Evolutionary conservation across 768 basidiomycete genomes (phyloP).

Genomic region (Dentipellis sp.): DNA sequence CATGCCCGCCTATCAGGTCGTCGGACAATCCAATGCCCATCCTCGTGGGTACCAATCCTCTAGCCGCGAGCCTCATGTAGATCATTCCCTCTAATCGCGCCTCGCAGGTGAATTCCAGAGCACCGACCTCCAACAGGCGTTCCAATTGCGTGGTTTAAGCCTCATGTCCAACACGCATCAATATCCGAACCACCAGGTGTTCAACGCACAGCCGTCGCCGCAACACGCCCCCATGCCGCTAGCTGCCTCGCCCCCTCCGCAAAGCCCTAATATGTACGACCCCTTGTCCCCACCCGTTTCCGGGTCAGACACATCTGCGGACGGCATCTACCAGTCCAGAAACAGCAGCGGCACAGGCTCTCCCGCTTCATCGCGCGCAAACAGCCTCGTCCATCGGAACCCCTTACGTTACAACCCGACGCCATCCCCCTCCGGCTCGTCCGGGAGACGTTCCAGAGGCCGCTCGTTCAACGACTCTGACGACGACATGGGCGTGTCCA

Average conservation of each 20-base stretch:
- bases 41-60: conserved; percentile 57
- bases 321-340: conserved; percentile 56
- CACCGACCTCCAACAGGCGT: conserved; percentile 58
- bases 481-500: conserved; percentile 52
- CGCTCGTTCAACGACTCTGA: conserved; percentile 69
- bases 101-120: conserved; percentile 54
- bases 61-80: conserved; percentile 43
- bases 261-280: conserved; percentile 75
- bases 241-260: conserved; percentile 46
- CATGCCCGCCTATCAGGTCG: conserved; percentile 43
- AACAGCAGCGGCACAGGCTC: conserved; percentile 47
- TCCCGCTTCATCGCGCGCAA: conserved; percentile 62
- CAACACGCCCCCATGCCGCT: conserved; percentile 13
- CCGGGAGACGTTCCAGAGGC: conserved; percentile 54
- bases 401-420: conserved; percentile 70
- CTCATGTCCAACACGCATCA: conserved; percentile 62
- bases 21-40: conserved; percentile 40
- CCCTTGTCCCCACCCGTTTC: conserved; percentile 80
- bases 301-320: conserved; percentile 83
- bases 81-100: conserved; percentile 42
- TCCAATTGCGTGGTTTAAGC: conserved; percentile 48
- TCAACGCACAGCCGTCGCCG: conserved; percentile 25
- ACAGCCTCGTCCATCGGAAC: conserved; percentile 68
- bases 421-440: conserved; percentile 69
- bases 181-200: conserved; percentile 50